Evolutionary conservation across 139 green algal genomes (phyloP).

Genomic region (Chlamydomonas sphaeroides): DNA sequence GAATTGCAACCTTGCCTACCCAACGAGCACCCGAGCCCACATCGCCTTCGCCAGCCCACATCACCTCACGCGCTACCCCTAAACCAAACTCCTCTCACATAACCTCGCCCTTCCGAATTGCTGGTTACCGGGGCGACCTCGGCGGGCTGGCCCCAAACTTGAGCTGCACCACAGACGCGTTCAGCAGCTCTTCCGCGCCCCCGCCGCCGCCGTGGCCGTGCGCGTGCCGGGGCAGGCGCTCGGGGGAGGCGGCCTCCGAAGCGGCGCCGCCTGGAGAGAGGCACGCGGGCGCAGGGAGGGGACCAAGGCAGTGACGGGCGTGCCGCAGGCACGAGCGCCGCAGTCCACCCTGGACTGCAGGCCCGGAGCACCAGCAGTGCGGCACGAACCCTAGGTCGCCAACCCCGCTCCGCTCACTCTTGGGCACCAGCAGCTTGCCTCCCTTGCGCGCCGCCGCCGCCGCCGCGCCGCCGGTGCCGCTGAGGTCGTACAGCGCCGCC

Average conservation of each 20-base stretch:
- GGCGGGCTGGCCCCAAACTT: not conserved
- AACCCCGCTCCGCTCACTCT: not conserved
- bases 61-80: too few relatives aligned
- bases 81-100: too few relatives aligned
- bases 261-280: not conserved
- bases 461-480: not conserved
- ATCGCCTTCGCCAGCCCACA: too few relatives aligned
- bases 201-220: too few relatives aligned
- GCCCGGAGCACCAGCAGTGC: not conserved
- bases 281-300: not conserved
- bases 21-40: too few relatives aligned
- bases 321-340: not conserved
- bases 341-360: not conserved
- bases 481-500: not conserved
- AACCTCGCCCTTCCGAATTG: too few relatives aligned
- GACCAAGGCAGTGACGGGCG: not conserved
- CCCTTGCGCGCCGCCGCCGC: not conserved
- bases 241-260: not conserved
- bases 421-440: conserved; percentile 21
- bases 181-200: not conserved
- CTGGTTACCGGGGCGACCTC: too few relatives aligned
- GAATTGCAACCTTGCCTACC: too few relatives aligned
- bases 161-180: not conserved
- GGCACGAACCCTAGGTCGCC: not conserved
- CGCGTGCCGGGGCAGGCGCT: not conserved